A percentile compares a stretch with the other conserved stretches of the same genome.
Evolutionary conservation across 1,284 basidiomycete genomes (phyloP).

Genomic region (Boletellus sp.): DNA sequence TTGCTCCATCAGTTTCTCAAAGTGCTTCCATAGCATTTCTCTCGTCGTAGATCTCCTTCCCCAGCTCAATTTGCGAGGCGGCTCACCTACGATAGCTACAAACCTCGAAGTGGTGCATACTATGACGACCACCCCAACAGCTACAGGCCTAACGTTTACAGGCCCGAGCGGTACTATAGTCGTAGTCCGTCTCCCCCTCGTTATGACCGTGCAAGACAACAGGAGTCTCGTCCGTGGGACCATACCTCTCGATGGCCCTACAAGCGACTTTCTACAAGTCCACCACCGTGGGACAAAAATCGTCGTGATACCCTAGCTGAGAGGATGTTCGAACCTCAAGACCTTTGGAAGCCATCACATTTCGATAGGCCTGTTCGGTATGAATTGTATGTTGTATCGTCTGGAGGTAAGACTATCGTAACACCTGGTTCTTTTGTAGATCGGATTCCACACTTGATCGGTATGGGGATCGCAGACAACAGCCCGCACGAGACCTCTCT

Average conservation of each 20-base stretch:
- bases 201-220: constrained; percentile 37
- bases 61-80: constrained; percentile 41
- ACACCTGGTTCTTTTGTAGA: constrained; percentile 19
- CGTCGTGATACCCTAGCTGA: constrained; percentile 45
- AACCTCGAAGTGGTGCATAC: constrained; percentile 39
- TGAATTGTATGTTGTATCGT: constrained; percentile 19
- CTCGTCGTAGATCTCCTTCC: constrained; percentile 44
- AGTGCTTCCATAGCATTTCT: constrained; percentile 38
- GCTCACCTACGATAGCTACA: constrained; percentile 50
- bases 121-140: constrained; percentile 41
- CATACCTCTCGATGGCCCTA: constrained; percentile 29
- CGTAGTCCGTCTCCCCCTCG: constrained; percentile 53
- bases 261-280: constrained; percentile 33
- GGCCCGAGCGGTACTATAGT: constrained; percentile 39
- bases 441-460: constrained; percentile 27
- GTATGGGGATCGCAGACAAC: constrained; percentile 32
- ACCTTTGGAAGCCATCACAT: constrained; percentile 63
- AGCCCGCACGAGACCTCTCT: constrained; percentile 32
- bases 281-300: constrained; percentile 32
- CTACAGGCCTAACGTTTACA: constrained; percentile 40
- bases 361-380: constrained; percentile 32
- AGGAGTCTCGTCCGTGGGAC: constrained; percentile 34
- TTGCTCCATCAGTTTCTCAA: constrained; percentile 21
- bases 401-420: constrained; percentile 24
- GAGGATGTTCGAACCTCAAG: constrained; percentile 68